Conservation (phyloP, 176 grass and related monocot species). For the Paspalum vaginatum region DNA sequence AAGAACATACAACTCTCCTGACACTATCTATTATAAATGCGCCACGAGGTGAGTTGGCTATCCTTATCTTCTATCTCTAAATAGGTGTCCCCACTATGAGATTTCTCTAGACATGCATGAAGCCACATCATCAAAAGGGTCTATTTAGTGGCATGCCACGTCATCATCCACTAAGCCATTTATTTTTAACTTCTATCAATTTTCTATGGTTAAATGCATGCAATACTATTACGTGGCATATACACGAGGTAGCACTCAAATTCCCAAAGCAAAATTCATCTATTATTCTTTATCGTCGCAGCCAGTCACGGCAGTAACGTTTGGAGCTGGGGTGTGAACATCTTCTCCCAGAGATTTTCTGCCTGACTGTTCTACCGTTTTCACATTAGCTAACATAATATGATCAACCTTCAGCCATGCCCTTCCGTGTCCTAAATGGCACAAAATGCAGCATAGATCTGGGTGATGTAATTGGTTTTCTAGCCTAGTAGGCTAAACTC, state of each 20-base stretch:
- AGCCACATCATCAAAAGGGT: no score
- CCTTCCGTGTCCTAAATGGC: not conserved
- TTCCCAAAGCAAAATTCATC: no score
- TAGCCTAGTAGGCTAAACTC: not conserved
- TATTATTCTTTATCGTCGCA: no score
- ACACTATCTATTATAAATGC: slow-evolving; percentile 98
- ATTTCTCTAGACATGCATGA: no score
- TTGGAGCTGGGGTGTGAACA: not conserved
- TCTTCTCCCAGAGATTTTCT: slow-evolving; percentile 10
- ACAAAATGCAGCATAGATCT: slow-evolving; percentile 1
- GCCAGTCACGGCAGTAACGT: not conserved
- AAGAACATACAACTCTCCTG: slow-evolving; percentile 89
- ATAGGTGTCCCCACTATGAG: no score
- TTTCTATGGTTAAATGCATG: no score
- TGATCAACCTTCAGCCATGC: not conserved
- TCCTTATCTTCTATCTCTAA: no score
- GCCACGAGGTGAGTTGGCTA: slow-evolving; percentile 62
- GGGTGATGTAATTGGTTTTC: not conserved
- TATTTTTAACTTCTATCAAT: no score
- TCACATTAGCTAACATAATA: slow-evolving; percentile 12
- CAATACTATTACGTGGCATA: no score
- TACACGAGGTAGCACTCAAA: no score
- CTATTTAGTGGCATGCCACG: no score
- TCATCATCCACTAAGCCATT: no score
- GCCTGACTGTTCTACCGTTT: not conserved